Base-by-base conservation (phyloP, 2,329 filamentous ascomycete species). In the Teratosphaeria gauchensis region DNA sequence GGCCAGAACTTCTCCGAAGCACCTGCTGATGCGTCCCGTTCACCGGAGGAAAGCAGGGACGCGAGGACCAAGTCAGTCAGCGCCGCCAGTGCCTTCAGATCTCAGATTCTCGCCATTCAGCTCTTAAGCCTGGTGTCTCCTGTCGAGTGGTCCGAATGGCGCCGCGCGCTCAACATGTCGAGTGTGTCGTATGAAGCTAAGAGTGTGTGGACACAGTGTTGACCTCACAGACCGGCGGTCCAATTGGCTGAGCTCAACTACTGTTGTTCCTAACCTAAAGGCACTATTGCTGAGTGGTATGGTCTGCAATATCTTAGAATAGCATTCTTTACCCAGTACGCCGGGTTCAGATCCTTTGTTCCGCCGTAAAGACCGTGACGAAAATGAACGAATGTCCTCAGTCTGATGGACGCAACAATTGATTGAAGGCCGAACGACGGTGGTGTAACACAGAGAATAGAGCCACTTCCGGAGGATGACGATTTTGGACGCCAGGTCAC, bases 401-500 rank as follows among this genome's bases (percentile, higher is more conserved):
- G 38, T 58, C 21, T 24, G 32, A 31, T 55, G 19, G 30, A 28
- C 30, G n/a, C 19, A 42, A 54, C 16, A 24, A 42, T n/a, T 5
- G 35, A 21, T 21, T 33, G 33, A 42, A 32, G 19, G 35, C 30
- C 54, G 55, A n/a, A 58, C 56, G 59, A 53, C 55, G 33, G 56
- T 51, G 51, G 35, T 38, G 56, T 33, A 58, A 59, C 56, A 28
- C 51, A 46, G 21, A 58, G 54, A 56, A 61, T 54, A 61, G 63
- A 55, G 54, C 46, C 53, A 61, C 58, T 51, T 52, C 52, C 58
- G 58, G 55, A 57, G 61, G 42, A 21, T 48, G 42, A 48, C 42
- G 42, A 68, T 61, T 63, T 55, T 55, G 58, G 63, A 61, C 63
- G 59, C 64, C 61, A 61, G 64, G 59, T 53, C 52, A 58, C 60